A percentile compares a stretch with the other conserved stretches of the same genome.
phyloP scores from a whole-genome alignment of 2,329 filamentous ascomycete genomes.

The Aureobasidium zeae region DNA sequence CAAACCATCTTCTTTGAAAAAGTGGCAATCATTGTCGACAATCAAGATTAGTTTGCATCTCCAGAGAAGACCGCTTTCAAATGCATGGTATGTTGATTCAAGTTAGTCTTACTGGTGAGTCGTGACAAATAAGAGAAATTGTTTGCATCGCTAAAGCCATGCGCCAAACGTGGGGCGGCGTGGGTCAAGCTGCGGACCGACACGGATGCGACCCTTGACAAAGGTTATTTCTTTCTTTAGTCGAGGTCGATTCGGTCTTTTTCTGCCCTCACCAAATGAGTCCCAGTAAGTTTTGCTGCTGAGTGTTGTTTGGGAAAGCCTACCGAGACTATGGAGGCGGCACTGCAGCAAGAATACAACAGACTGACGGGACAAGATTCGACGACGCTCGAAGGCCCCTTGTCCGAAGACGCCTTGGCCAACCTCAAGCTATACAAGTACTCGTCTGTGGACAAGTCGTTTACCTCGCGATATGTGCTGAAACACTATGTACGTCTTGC shows the following conservation, averaged over 20 bases:
- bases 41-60: too few species aligned
- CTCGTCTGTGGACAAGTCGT: conserved; percentile 91
- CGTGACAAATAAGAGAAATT: too few species aligned
- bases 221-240: conserved; percentile 11
- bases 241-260: conserved; percentile 1
- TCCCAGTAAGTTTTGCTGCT: conserved; percentile 3
- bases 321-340: conserved; percentile 4
- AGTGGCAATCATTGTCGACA: too few species aligned
- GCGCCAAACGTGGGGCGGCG: too few species aligned
- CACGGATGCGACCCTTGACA: too few species aligned
- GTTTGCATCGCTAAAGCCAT: too few species aligned
- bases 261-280: too few species aligned
- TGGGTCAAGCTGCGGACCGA: conserved; percentile 10
- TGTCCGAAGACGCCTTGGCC: conserved; percentile 82
- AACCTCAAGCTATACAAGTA: conserved; percentile 97
- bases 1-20: too few species aligned
- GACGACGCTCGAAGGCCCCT: conserved; percentile 18
- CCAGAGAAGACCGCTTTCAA: too few species aligned
- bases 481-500: conserved; percentile 86
- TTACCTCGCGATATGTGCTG: conserved; percentile 85
- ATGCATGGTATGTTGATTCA: too few species aligned
- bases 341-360: conserved; percentile 12
- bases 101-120: too few species aligned
- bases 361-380: conserved; percentile 12
- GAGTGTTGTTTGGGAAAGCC: too few species aligned